These are phyloP conservation scores for Senna tora DNA, from an alignment of 306 rosid genomes.

Conservation along the genomic window DNA sequence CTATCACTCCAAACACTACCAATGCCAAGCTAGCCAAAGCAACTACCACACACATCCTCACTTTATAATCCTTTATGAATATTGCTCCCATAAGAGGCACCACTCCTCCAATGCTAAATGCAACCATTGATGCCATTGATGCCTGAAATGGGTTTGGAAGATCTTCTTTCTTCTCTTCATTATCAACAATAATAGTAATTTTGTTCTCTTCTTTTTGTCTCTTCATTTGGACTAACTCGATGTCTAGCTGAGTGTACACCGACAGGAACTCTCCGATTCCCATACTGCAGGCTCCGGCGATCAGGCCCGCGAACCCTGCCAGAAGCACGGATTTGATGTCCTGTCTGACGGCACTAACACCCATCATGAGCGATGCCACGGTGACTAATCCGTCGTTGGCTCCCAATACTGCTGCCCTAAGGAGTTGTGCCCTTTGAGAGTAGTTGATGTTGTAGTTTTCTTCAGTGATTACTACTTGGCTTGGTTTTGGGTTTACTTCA, in stretches of 20 bases:
- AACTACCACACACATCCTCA: conserved; percentile 52
- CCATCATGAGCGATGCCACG: conserved; percentile 62
- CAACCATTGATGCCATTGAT: conserved; percentile 61
- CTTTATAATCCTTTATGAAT: conserved; percentile 43
- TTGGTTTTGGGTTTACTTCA: conserved; percentile 30
- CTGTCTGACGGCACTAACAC: conserved; percentile 56
- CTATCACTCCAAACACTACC: conserved; percentile 52
- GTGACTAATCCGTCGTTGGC: conserved; percentile 66
- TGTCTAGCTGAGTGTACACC: conserved; percentile 56
- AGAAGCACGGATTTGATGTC: conserved; percentile 55
- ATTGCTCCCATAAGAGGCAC: conserved; percentile 58
- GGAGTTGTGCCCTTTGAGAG: conserved; percentile 59
- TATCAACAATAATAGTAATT: background rate
- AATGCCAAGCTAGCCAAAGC: conserved; percentile 50
- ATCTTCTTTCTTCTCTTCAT: background rate
- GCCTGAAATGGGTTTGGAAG: conserved; percentile 54
- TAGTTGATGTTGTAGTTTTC: conserved; percentile 40
- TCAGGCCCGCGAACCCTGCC: conserved; percentile 61
- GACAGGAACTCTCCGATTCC: conserved; percentile 69
- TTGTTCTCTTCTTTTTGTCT: conserved; percentile 37
- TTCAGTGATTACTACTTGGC: conserved; percentile 27
- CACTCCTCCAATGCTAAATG: conserved; percentile 59
- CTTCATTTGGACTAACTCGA: conserved; percentile 51
- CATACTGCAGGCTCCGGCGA: conserved; percentile 69
- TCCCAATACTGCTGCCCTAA: conserved; percentile 58